Percentiles rank a stretch among this genome's conserved stretches.
Evolutionary conservation across 768 basidiomycete genomes (phyloP).

Genomic region (Boletales sp.): DNA sequence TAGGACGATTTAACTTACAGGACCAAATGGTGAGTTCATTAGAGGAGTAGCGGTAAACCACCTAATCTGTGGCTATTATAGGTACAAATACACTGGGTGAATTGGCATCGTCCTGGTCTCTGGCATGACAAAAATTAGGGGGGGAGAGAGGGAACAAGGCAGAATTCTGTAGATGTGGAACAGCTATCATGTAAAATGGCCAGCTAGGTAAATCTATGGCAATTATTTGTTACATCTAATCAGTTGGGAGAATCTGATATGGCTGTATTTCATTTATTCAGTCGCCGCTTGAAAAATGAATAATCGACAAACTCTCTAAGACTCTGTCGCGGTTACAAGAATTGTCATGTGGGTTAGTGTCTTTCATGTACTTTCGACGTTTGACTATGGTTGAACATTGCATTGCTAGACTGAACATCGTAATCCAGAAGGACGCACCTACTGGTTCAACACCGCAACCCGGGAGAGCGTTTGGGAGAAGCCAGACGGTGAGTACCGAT

Average conservation of each 20-base stretch:
- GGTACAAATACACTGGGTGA: constrained; percentile 29
- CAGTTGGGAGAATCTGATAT: no score
- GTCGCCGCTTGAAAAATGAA: constrained; percentile 18
- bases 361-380: neutral
- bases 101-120: no score
- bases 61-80: constrained; percentile 7
- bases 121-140: neutral
- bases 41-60: no score
- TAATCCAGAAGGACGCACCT: constrained; percentile 94
- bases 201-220: no score
- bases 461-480: constrained; percentile 98
- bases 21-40: constrained; percentile 25
- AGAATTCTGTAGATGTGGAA: no score
- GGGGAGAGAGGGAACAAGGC: no score
- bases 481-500: constrained; percentile 67
- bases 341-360: constrained; percentile 31
- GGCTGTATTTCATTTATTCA: constrained; percentile 2
- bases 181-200: no score
- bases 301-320: constrained; percentile 1
- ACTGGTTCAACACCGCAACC: constrained; percentile 91
- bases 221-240: no score
- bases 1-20: constrained; percentile 12
- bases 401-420: constrained; percentile 78
- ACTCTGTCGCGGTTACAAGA: constrained; percentile 3
- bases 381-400: constrained; percentile 1